phyloP scores from a whole-genome alignment of 75 land plant species.

The Pinus taeda region DNA sequence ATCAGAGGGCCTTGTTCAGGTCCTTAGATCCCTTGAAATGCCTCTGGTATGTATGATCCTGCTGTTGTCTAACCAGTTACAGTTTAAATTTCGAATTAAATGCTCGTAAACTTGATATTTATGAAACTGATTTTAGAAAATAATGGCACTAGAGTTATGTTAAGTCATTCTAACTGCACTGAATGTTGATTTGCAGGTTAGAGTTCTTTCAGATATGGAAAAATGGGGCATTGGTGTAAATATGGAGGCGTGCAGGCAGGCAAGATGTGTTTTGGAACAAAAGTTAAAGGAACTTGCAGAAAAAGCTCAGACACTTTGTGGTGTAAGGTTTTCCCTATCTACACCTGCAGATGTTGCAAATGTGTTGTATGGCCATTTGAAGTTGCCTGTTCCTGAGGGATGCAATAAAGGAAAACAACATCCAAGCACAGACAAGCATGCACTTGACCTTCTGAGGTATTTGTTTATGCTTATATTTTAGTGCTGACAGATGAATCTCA shows the following conservation, averaged over 20 bases:
- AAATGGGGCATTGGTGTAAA: slow-evolving; percentile 80
- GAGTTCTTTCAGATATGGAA: slow-evolving; percentile 92
- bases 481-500: background rate
- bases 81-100: background rate
- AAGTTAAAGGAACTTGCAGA: slow-evolving; percentile 79
- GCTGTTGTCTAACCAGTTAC: background rate
- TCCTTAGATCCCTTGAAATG: slow-evolving; percentile 62
- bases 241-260: slow-evolving; percentile 71
- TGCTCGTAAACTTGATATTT: background rate
- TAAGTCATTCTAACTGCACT: background rate
- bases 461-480: background rate
- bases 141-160: background rate
- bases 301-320: slow-evolving; percentile 79
- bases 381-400: slow-evolving; percentile 82
- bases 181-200: slow-evolving; percentile 49
- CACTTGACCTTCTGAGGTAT: slow-evolving; percentile 79
- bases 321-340: slow-evolving; percentile 78
- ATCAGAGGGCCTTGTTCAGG: slow-evolving; percentile 73
- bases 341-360: slow-evolving; percentile 89
- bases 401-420: slow-evolving; percentile 83
- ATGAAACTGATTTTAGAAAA: background rate
- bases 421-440: slow-evolving; percentile 94
- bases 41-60: slow-evolving; percentile 62
- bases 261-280: slow-evolving; percentile 54
- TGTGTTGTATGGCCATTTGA: slow-evolving; percentile 80